Base-by-base conservation (phyloP, 371 early-diverging fungal genomes). In the Zychaea mexicana region DNA sequence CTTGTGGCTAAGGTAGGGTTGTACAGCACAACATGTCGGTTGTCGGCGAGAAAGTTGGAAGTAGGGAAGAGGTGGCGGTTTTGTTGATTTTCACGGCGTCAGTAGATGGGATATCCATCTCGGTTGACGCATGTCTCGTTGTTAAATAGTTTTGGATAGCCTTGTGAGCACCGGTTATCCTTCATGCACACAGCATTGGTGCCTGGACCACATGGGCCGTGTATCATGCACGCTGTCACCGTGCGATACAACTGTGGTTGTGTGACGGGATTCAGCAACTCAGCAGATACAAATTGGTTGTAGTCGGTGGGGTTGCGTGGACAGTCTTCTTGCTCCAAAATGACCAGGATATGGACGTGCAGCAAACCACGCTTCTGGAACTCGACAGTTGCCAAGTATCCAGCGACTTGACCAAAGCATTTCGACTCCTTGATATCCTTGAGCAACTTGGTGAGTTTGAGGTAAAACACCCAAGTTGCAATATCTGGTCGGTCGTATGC, bases 341-440 rank as follows among this genome's bases (percentile, higher is more conserved):
- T 71, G 8, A 77, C 36, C 1, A 74, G 66, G 6, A 75, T 71
- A 36, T 80, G 76, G 22, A 61, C 57, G 46, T 68, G 65, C 24
- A 69, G 73, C 13, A 79, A 27, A 2, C 73, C 72, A 12, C 72
- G 46, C 52, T 73, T 79, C 47, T 74, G 77, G 45, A 73, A 72
- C 19, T 57, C 57, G 2, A 54, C 26, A 47, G 8, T 24, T 7
- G 3, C 2, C 2, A 47, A 22, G 24, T 47, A 24, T 5, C 22
- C 49, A 10, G 12, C 49, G 12, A 10, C 12, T 3, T 2, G n/a
- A 22, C 49, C 49, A 47, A 22, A 3, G n/a, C 49, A 47, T 47
- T 8, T 26, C n/a, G n/a, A 22, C 24, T 47, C 24, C 3, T 7
- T 47, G 7, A 47, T 22, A 22, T 26, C 49, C n/a, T 2, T n/a